A percentile compares a stretch with the other conserved stretches of the same genome.
Evolutionary conservation across 768 basidiomycete species (phyloP).

Genomic region (Chiua virens): DNA sequence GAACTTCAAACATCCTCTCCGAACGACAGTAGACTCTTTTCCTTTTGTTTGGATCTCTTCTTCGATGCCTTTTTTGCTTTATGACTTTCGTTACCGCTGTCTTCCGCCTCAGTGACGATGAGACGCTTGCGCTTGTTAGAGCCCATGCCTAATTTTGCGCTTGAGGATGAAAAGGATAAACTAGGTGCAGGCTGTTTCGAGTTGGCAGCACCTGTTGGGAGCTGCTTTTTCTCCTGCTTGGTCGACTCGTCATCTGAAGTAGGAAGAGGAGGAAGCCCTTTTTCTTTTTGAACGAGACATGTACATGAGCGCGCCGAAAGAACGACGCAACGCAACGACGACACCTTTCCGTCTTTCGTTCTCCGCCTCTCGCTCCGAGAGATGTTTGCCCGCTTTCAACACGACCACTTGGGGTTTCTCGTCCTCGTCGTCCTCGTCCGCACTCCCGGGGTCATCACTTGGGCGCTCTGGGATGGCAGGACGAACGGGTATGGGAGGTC

Average conservation of each 20-base stretch:
- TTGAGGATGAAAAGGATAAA: constrained; percentile 43
- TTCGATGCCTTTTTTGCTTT: constrained; percentile 35
- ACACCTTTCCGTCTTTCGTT: constrained; percentile 73
- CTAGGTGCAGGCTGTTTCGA: constrained; percentile 19
- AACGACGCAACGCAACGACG: constrained; percentile 13
- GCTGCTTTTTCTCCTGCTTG: constrained; percentile 28
- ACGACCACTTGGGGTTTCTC: constrained; percentile 91
- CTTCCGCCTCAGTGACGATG: constrained; percentile 34
- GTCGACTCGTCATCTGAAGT: constrained; percentile 32
- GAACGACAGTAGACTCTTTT: constrained; percentile 40
- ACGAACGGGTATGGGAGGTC: constrained; percentile 73
- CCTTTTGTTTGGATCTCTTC: constrained; percentile 55
- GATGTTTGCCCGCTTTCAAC: constrained; percentile 83
- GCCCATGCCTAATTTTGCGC: constrained; percentile 20
- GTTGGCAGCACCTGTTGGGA: constrained; percentile 20
- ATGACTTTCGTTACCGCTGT: constrained; percentile 23
- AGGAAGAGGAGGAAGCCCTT: constrained; percentile 57
- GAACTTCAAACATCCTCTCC: constrained; percentile 32
- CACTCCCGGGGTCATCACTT: constrained; percentile 67
- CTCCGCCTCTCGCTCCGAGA: constrained; percentile 75
- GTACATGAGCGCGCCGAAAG: constrained; percentile 1
- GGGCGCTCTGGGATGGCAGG: constrained; percentile 72
- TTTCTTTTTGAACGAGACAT: constrained; percentile 42
- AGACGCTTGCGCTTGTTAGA: constrained; percentile 36
- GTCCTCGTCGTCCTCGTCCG: constrained; percentile 68